Evolutionary conservation across 164 flowering plant species (phyloP).

Genomic region (Nymphaea colorata): DNA sequence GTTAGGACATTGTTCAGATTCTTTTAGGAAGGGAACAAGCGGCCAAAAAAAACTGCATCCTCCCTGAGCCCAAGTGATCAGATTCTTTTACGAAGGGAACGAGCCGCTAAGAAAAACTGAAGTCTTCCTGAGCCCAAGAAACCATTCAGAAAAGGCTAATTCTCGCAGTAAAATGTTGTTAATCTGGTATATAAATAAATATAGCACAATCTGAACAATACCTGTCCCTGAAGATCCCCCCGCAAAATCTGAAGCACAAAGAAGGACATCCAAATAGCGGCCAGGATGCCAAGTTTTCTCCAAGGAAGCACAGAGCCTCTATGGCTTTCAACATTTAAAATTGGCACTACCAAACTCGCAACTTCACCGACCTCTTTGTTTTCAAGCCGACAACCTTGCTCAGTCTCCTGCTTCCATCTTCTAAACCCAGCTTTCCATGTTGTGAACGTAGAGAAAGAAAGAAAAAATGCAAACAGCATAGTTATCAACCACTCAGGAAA

Average conservation of each 20-base stretch:
- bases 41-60: too few species aligned
- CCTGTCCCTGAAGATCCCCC: constrained; percentile 47
- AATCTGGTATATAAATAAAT: too few species aligned
- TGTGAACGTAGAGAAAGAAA: constrained; percentile 49
- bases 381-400: constrained; percentile 11
- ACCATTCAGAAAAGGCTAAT: too few species aligned
- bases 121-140: too few species aligned
- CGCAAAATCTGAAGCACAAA: constrained; percentile 35
- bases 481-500: constrained; percentile 70
- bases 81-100: too few species aligned
- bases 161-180: too few species aligned
- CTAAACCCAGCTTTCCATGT: constrained; percentile 39
- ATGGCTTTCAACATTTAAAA: constrained; percentile 11
- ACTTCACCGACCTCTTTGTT: constrained; percentile 4
- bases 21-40: too few species aligned
- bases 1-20: background rate
- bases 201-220: constrained; percentile 4
- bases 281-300: constrained; percentile 42
- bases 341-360: constrained; percentile 21
- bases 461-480: constrained; percentile 35
- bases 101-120: too few species aligned
- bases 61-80: too few species aligned
- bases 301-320: constrained; percentile 25
- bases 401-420: constrained; percentile 42
- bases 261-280: constrained; percentile 48